phyloP scores from a whole-genome alignment of 2,329 filamentous ascomycete species.

The Oidium heveae region DNA sequence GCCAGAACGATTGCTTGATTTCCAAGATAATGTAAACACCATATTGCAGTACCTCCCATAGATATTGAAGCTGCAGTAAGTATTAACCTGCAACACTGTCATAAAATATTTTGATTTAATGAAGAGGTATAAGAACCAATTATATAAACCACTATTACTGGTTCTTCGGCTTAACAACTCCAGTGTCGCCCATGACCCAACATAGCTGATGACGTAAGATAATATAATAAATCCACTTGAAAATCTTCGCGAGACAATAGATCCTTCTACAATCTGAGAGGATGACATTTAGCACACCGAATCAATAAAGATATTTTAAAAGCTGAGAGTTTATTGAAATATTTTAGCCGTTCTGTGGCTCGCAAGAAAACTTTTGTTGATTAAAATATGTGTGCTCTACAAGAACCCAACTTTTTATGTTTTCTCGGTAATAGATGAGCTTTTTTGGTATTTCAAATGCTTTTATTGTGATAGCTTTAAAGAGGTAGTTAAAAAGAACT shows the following conservation, averaged over 20 bases:
- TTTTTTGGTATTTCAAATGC: no score
- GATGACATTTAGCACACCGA: no score
- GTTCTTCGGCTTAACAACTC: constrained; percentile 61
- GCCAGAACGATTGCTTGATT: constrained; percentile 55
- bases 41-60: constrained; percentile 52
- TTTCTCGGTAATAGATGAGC: no score
- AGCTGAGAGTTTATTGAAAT: no score
- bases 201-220: constrained; percentile 42
- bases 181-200: constrained; percentile 54
- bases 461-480: no score
- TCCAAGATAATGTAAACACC: constrained; percentile 64
- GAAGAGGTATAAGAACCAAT: constrained; percentile 27
- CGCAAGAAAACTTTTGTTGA: no score
- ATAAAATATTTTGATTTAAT: background rate
- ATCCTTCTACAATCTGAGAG: background rate
- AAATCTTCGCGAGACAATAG: constrained; percentile 4
- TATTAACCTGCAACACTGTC: constrained; percentile 24
- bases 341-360: no score
- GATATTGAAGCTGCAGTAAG: constrained; percentile 37
- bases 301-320: no score
- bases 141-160: constrained; percentile 38
- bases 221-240: constrained; percentile 38
- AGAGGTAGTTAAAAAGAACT: no score
- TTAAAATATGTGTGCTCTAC: no score
- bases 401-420: no score